These are phyloP conservation scores for Citeromyces siamensis DNA, from an alignment of 1,139 yeast species.

Conservation along the genomic window DNA sequence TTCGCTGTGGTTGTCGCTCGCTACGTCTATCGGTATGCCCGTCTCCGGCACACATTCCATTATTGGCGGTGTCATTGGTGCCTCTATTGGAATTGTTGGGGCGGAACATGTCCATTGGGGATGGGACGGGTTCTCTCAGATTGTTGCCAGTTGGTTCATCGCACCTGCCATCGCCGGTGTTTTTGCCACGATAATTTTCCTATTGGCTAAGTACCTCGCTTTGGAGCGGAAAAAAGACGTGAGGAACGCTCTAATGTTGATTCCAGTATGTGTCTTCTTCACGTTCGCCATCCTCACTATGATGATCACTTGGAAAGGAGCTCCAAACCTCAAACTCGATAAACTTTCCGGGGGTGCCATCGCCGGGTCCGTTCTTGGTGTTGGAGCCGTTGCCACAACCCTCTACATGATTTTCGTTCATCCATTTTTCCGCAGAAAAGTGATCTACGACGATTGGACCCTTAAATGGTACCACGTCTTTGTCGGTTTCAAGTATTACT, in stretches of 20 bases:
- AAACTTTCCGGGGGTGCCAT: slow-evolving; percentile 37
- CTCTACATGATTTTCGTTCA: slow-evolving; percentile 41
- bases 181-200: slow-evolving; percentile 46
- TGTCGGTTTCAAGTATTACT: slow-evolving; percentile 45
- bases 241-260: slow-evolving; percentile 40
- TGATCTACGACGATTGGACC: slow-evolving; percentile 58
- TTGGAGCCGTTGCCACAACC: slow-evolving; percentile 41
- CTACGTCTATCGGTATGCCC: slow-evolving; percentile 60
- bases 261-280: slow-evolving; percentile 49
- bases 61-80: slow-evolving; percentile 68
- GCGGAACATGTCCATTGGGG: slow-evolving; percentile 56
- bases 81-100: slow-evolving; percentile 56
- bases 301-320: slow-evolving; percentile 60
- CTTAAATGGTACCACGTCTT: slow-evolving; percentile 43
- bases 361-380: slow-evolving; percentile 47
- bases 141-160: slow-evolving; percentile 72
- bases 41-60: slow-evolving; percentile 74
- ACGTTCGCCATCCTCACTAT: slow-evolving; percentile 54
- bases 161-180: slow-evolving; percentile 66
- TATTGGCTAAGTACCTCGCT: slow-evolving; percentile 46
- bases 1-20: slow-evolving; percentile 58
- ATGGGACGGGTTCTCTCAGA: slow-evolving; percentile 62
- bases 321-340: slow-evolving; percentile 48
- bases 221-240: slow-evolving; percentile 43
- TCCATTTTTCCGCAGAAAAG: slow-evolving; percentile 54